phyloP scores from a whole-genome alignment of 176 grass and related monocot species.

The Themeda triandra region DNA sequence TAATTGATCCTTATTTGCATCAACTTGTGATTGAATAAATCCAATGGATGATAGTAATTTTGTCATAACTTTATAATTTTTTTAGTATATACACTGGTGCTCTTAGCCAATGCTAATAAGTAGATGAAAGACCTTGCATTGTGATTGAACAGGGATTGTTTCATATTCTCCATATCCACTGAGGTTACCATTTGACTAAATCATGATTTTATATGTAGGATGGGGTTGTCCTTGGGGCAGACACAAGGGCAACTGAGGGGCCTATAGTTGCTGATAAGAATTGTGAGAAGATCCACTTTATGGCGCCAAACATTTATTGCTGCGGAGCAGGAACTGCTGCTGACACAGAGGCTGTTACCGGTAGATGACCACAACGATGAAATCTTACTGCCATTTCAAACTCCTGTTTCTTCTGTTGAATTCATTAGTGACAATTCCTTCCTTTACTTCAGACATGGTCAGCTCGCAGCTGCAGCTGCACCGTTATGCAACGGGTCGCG shows the following conservation, averaged over 20 bases:
- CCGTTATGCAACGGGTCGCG: constrained; percentile 87
- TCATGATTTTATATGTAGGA: constrained; percentile 53
- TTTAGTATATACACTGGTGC: neutral
- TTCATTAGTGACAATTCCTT: constrained; percentile 5
- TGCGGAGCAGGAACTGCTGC: constrained; percentile 94
- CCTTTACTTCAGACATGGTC: constrained; percentile 73
- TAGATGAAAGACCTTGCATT: neutral
- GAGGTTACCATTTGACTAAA: constrained; percentile 13
- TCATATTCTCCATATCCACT: neutral
- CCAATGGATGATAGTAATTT: neutral
- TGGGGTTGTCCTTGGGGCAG: constrained; percentile 90
- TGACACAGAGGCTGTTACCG: constrained; percentile 87
- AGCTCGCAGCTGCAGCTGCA: constrained; percentile 96
- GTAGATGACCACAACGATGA: constrained; percentile 7
- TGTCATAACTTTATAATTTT: neutral
- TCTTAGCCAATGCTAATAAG: neutral
- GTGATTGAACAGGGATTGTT: neutral
- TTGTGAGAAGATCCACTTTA: constrained; percentile 94
- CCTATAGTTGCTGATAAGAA: constrained; percentile 98
- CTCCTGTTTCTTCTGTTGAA: neutral
- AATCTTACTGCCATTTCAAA: neutral
- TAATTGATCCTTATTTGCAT: neutral
- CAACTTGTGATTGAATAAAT: neutral
- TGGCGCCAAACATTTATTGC: constrained; percentile 94
- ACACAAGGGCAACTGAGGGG: constrained; percentile 93